A percentile compares a stretch with the other conserved stretches of the same genome.
Conservation (phyloP, 257 asterid genomes). For the Przewalskia tangutica region DNA sequence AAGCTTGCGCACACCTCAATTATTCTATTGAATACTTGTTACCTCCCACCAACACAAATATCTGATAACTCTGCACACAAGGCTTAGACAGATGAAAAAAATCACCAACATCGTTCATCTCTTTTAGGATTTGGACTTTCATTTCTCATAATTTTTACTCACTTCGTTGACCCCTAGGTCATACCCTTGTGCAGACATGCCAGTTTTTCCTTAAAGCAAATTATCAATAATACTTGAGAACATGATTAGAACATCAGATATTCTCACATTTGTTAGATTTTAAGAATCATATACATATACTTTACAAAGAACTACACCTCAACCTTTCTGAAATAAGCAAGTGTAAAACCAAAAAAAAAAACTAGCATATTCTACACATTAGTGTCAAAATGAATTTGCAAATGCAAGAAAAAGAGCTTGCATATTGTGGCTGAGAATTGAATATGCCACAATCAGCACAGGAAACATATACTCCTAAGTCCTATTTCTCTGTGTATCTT, state of each 20-base stretch:
- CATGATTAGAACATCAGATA: background rate
- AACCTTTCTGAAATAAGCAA: background rate
- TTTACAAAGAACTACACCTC: background rate
- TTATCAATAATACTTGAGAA: background rate
- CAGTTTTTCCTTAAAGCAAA: background rate
- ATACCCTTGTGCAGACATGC: background rate
- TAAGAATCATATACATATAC: background rate
- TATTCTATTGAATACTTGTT: background rate
- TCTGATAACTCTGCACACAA: background rate
- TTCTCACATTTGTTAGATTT: background rate
- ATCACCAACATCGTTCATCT: background rate
- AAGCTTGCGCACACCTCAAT: background rate
- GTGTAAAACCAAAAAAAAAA: background rate
- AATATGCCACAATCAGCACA: slow-evolving; percentile 30
- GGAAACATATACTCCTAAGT: slow-evolving; percentile 39
- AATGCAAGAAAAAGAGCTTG: background rate
- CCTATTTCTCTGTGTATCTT: slow-evolving; percentile 46
- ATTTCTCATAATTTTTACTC: background rate
- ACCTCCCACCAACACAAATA: background rate
- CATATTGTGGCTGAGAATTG: slow-evolving; percentile 15
- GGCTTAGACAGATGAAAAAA: background rate
- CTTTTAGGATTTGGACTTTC: background rate
- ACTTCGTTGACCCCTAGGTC: background rate
- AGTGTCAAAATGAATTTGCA: slow-evolving; percentile 13
- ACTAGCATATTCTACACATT: slow-evolving; percentile 13